Evolutionary conservation across 163 green algal genomes (phyloP), one percentile per base, ranked within the genome.

Genomic region (Chlorella variabilis): DNA sequence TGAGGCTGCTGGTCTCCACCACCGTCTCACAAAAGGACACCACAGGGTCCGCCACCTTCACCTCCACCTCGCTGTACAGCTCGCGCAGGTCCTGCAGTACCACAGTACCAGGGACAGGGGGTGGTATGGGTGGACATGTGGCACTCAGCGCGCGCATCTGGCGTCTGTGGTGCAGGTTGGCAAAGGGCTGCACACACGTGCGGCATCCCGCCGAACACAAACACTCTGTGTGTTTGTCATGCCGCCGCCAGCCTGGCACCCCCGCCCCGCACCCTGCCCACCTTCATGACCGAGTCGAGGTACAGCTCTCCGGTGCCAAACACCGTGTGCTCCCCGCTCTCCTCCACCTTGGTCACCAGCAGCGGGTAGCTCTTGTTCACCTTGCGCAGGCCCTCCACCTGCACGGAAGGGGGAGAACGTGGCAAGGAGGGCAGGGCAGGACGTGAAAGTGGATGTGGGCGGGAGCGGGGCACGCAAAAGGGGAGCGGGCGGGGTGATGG

Each of bases 21-120:
- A 99, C 97, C 18, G 96, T 99, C 90, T 99, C 97, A 78, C 93
- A 96, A 86, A 99, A 99, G 21, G 93, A 93, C 41, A 98, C 95
- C 33, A 97, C 93, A 0, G 95, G 95, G 87, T 98, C 95, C 0
- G 93, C 93, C 45, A 98, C 94, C 91, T 99, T 98, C 18, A 98
- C 91, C 89, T 98, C 96, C 59, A 99, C 92, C 81, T 98, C 93
- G 78, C 87, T 83, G 88, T 93, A 96, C 54, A 91, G 76, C 84
- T 93, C 87, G 29, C 89, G 77, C 84, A 93, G 68, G 66, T 93
- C 89, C 85, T 89, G 84, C 62, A 29, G 31, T 34, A 58, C 29
- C 23, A 1, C 58, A 54, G n/a, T 4, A n/a, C n/a, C n/a, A n/a
- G 21, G 70, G 48, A n/a, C 17, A 49, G 70, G 4, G 18, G 13